Conservation (phyloP, 2,329 filamentous ascomycete species). For the Fusarium nygamai region DNA sequence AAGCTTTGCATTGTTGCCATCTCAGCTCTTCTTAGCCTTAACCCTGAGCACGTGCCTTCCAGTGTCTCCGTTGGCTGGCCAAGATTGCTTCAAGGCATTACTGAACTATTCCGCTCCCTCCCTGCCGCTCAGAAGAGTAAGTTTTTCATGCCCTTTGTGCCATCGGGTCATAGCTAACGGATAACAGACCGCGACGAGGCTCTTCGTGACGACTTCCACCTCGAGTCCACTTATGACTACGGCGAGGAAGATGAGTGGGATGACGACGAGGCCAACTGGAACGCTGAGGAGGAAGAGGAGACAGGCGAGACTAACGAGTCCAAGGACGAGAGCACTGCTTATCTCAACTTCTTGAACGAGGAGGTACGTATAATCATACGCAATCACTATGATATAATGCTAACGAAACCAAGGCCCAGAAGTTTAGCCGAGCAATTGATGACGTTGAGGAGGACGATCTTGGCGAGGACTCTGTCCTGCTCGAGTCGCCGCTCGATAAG, state of each 20-base stretch:
- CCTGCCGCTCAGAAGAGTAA: constrained; percentile 86
- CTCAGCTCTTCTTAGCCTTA: constrained; percentile 81
- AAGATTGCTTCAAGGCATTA: constrained; percentile 85
- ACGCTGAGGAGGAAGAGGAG: constrained; percentile 75
- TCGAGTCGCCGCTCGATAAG: constrained; percentile 95
- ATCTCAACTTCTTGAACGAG: constrained; percentile 94
- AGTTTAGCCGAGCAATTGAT: constrained; percentile 76
- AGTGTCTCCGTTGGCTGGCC: constrained; percentile 97
- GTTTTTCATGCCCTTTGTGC: constrained; percentile 42
- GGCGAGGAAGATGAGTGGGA: constrained; percentile 84
- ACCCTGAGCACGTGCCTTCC: constrained; percentile 82
- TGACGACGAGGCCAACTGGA: constrained; percentile 85
- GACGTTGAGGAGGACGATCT: constrained; percentile 86
- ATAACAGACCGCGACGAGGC: constrained; percentile 86
- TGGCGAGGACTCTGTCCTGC: constrained; percentile 88
- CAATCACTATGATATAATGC: background rate
- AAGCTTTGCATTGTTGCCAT: constrained; percentile 97
- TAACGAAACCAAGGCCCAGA: constrained; percentile 73
- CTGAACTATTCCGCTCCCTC: constrained; percentile 89
- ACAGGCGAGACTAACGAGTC: constrained; percentile 73
- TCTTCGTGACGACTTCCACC: constrained; percentile 84
- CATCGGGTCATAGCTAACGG: constrained; percentile 38
- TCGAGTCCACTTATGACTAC: constrained; percentile 70
- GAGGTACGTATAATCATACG: constrained; percentile 65
- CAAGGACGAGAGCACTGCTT: constrained; percentile 91